Base-by-base conservation (phyloP, 176 grass and related monocot genomes). In the Zoysia pacifica region DNA sequence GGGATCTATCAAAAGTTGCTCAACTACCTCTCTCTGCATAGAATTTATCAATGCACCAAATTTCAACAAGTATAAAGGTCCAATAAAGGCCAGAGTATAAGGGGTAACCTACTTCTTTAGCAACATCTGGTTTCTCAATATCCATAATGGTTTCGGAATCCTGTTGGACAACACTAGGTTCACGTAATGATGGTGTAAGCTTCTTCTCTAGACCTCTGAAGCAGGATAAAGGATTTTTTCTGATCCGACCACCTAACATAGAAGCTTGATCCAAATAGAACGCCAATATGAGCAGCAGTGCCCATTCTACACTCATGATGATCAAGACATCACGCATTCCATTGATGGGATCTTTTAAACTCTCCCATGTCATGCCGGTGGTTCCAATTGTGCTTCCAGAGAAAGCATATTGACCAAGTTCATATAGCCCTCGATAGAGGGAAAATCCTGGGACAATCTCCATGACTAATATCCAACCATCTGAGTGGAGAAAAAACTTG, bases 381-480 rank as follows among this genome's bases (percentile, higher is more conserved):
- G 68, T 19, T 65, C 89, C 89, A 73, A 84, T 84, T 67, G 48
- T 28, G 65, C 71, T 80, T 54, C 84, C 86, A 11, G 59, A 82
- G 19, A 89, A 81, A 70, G 92, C 80, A 84, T 85, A 91, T 65
- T 94, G 92, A 11, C 83, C 80, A 71, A 94, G 77, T 62, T 94
- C 89, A 79, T 91, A 94, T 56, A 91, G 67, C 7, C 92, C 92
- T 40, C 92, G 80, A 37, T 84, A 94, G n/a, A 94, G 78, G 7
- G 92, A 91, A 84, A 94, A 89, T 73, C 83, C 89, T 12, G 89
- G 92, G 79, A 94, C 61, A 20, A 82, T 73, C 78, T 94, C 92
- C 86, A 91, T 82, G 28, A 94, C 68, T 76, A 91, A 68, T 65
- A 70, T 39, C 85, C 80, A 91, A 55, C 80, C 75, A 70, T 74